Evolutionary conservation across 2,329 filamentous ascomycete species (phyloP), one percentile per base, ranked within the genome.

Genomic region (Stachybotrys chlorohalonatus): DNA sequence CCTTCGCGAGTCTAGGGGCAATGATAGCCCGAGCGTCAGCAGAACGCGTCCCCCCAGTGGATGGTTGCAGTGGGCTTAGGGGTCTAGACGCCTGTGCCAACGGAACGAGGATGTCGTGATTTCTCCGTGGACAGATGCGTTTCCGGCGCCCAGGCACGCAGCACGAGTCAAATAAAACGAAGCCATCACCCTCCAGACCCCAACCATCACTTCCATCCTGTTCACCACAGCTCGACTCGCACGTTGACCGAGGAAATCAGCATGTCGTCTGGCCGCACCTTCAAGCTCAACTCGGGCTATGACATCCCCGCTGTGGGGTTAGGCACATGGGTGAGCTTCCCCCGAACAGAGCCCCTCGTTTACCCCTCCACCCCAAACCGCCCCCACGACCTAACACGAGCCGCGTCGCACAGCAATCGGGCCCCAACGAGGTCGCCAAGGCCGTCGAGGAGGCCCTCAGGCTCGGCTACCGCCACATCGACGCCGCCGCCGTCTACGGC

Each of bases 381-480:
- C 3, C 36, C 9, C 36, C 3, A n/a, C n/a, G 24, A 17, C 16
- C 17, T 52, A 52, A 52, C 36, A 15, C 30, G 31, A 42, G 36
- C 9, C 3, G 13, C 36, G 36, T 9, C 36, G 36, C 36, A 13
- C 46, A 56, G 54, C 54, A 53, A 53, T 53, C 54, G 11, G 52
- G 52, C 17, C 54, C 82, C 67, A 87, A 79, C 68, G 85, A 89
- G 71, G 85, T 68, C 32, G 59, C 68, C 31, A 63, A 62, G 58
- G 66, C 66, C 45, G 66, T 72, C 52, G 75, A 53, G 16, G 65
- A 68, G 45, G 80, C 80, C 57, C 68, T 79, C 47, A 67, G 68
- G 52, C 60, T 63, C 31, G 75, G 75, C 31, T 77, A 75, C 60
- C 65, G 73, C 49, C 74, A 76, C 58, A 72, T 77, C 55, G 78